Evolutionary conservation across 495 filamentous ascomycete species (phyloP), one percentile per base, ranked within the genome.

Genomic region (Rostrohypoxylon terebratum): DNA sequence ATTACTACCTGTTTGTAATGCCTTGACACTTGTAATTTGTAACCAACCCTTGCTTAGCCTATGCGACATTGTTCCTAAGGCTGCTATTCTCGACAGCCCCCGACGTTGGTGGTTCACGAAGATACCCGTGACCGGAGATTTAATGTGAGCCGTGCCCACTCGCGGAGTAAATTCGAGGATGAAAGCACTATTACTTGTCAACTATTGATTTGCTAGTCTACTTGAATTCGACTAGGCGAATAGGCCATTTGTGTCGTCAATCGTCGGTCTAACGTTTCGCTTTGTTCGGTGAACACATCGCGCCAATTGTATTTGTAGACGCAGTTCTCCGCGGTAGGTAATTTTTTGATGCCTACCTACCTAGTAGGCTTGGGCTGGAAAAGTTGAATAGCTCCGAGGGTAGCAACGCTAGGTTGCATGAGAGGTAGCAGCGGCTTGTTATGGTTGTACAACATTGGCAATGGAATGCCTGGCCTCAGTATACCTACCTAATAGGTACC

Each of bases 151-250:
- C 47, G 42, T 63, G 51, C 60, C 28, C 28, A 33, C 28, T 34
- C 31, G 18, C 36, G n/a, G 16, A 44, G 21, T 9, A 36, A 31
- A 34, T 18, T 70, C 36, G 16, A 67, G 23, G 61, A 70, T 34
- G 36, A 33, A 60, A 50, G 50, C 16, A 66, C 21, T 21, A 51
- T 54, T 74, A 67, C 53, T 74, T 66, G 66, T 60, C 59, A 70
- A 61, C 71, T 66, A 48, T 47, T 70, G 66, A 63, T 70, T 74
- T 67, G 66, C 50, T 23, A 51, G 45, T 45, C 16, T 67, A 59
- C 40, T 67, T 63, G 57, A 60, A 58, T 40, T 33, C 47, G 34
- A 44, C 21, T 53, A 59, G 33, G 50, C 51, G 33, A 50, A 62
- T 60, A 66, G 33, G 31, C 25, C 45, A 44, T 57, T 7, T 25